Evolutionary conservation across 176 grass and related monocot species (phyloP), one percentile per base, ranked within the genome.

Genomic region (Triticum urartu): DNA sequence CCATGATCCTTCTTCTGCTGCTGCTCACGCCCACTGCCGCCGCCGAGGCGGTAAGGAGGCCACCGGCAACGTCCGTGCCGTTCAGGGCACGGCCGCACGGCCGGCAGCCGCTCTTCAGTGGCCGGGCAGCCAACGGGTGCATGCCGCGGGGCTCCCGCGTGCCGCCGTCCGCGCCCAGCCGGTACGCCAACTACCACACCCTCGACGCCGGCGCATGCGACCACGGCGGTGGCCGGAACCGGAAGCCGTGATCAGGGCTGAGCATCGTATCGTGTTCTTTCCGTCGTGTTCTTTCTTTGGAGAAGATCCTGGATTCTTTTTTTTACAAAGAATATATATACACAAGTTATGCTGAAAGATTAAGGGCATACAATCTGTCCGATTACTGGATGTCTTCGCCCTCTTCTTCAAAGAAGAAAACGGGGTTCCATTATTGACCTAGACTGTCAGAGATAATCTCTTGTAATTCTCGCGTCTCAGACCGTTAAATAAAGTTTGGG

Each of bases 131-230:
- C 9, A 85, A 86, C 1, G 95, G 89, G 7, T 98, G 95, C 89
- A 92, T 95, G 92, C 95, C 93, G 3, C 83, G 95, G 50, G 89
- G 87, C 11, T 79, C 65, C 72, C 87, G 79, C 15, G 68, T 85
- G 67, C 95, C 95, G 17, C 89, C 92, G 38, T 98, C 95, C 18
- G 93, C 89, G 30, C 95, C 95, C 3, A 98, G 95, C 87, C 91
- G 95, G 63, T 98, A 93, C 10, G 77, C 78, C 80, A 95, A 98
- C 77, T 93, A 98, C 72, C 80, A 95, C 65, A 92, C 88, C 12
- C 93, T 95, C 25, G 88, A 94, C 63, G 87, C 89, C 18, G 83
- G 89, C 50, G 12, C 64, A 26, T 98, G 93, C 77, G 73, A 35
- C 25, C 78, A 50, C n/a, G 7, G 26, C 65, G 56, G 79, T 9